Base-by-base conservation (phyloP, 1,284 basidiomycete species). In the Apiotrichum gamsii region DNA sequence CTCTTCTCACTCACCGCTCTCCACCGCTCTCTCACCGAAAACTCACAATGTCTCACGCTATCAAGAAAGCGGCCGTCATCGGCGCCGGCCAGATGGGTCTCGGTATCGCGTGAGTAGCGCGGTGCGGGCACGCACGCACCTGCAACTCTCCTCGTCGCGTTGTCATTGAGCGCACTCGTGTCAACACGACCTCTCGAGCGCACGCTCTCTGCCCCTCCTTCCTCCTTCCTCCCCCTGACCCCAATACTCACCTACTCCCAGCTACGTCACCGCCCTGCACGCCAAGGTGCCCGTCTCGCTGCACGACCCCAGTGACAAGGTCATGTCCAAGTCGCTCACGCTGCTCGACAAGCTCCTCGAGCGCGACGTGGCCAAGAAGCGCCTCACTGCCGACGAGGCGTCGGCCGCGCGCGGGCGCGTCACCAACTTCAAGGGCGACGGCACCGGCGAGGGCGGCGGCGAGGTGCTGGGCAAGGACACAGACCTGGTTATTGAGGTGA, bases 401-500 rank as follows among this genome's bases (percentile, higher is more conserved):
- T 82, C 84, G 32, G 85, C 83, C 39, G 85, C 87, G 0, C 74
- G 81, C 29, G 82, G 78, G 25, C 76, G 84, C 29, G 74, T 93
- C 15, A 76, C 65, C 10, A 74, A 81, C 4, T 77, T 87, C 3
- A 74, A 72, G 28, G 69, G 60, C 11, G 62, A 63, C 49, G 62
- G 64, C 2, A 49, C 52, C 8, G 47, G 46, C 37, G 46, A 47
- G 36, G 40, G 37, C 14, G 57, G 67, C 11, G 62, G 73, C 14
- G 66, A 78, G 40, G 77, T 76, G 0, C 58, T 67, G 11, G 39
- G 84, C 23, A 74, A 76, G 28, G 86, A 91, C 57, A 84, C 83
- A 6, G 89, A 94, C 64, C 83, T 96, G 79, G 86, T 90, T 33
- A 78, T 96, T 45, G 93, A 97, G 79, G 87, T 85, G 50, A 52